Base-by-base conservation (phyloP, 768 basidiomycete genomes). In the Suillus discolor region DNA sequence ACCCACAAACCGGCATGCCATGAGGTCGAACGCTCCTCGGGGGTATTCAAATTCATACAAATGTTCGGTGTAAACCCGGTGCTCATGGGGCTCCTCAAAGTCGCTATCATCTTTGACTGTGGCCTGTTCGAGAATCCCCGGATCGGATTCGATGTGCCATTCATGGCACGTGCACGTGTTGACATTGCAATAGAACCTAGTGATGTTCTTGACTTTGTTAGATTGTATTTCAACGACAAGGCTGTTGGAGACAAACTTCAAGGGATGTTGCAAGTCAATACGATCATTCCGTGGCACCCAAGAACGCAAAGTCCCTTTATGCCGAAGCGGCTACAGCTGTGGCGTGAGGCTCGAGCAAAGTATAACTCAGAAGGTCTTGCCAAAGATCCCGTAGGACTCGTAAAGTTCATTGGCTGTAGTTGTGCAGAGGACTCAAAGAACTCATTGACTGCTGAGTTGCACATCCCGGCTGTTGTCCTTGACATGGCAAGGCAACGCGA, bases 401-500 rank as follows among this genome's bases (percentile, higher is more conserved):
- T 70, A 11, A 64, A 70, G 34, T 70, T 70, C 44, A 62, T 71
- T 55, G 68, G 67, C 39, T 66, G 66, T 47, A 70, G 67, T 51
- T 66, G 64, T 47, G 66, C 61, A 6, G 66, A 70, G 3, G 57
- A 70, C 62, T 70, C 64, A 3, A 23, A 25, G 16, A 53, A 62
- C 65, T 47, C 47, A 7, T 6, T 49, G 23, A 70, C 64, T 6
- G 16, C 57, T 4, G 69, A 57, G 6, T 60, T 71, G 6, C 61
- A 57, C 3, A 28, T 68, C 15, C 39, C 41, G 23, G 4, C 63
- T 13, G 20, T 15, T 16, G 36, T 67, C 4, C 62, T 64, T 49
- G 54, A 65, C 16, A 2, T 66, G n/a, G 70, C 65, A 0, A 66
- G 25, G 41, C 25, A 61, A 9, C 55, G 65, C 12, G 67, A 71